A percentile compares a stretch with the other conserved stretches of the same genome.
Conservation (phyloP, 2,329 filamentous ascomycete species). For the Nemania diffusa region DNA sequence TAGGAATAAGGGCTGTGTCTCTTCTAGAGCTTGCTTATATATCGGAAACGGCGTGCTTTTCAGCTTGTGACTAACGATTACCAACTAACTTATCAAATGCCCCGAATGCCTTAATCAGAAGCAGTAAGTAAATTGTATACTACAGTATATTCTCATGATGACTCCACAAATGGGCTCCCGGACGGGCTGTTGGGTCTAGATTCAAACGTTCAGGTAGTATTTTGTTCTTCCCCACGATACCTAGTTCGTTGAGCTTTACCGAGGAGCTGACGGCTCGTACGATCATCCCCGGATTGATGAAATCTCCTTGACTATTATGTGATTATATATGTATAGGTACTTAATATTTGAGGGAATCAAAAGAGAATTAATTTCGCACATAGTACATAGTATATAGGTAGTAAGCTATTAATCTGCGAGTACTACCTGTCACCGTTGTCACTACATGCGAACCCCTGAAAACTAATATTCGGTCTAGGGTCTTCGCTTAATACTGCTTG, state of each 20-base stretch:
- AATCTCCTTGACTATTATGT: constrained; percentile 5
- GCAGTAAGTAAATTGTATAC: neutral
- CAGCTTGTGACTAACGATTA: neutral
- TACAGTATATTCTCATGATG: neutral
- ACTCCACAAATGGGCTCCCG: neutral
- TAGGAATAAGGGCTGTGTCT: neutral
- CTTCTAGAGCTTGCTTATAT: neutral
- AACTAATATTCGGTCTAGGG: neutral
- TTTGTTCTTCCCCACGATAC: neutral
- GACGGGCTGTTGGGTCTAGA: constrained; percentile 14
- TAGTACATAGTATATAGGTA: too few relatives aligned
- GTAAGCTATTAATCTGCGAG: neutral
- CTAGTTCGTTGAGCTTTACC: constrained; percentile 6
- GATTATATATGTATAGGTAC: neutral
- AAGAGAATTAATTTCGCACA: too few relatives aligned
- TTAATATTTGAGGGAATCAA: neutral
- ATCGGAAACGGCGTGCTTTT: neutral
- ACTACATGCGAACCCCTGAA: neutral
- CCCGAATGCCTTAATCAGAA: neutral
- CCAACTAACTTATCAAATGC: neutral
- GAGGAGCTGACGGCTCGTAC: constrained; percentile 20
- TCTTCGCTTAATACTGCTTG: neutral
- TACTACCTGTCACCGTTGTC: neutral
- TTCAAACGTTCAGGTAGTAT: constrained; percentile 6
- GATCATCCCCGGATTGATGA: constrained; percentile 6